These are phyloP conservation scores for Coemansia pectinata DNA, from an alignment of 192 early-diverging fungal species.

Conservation along the genomic window DNA sequence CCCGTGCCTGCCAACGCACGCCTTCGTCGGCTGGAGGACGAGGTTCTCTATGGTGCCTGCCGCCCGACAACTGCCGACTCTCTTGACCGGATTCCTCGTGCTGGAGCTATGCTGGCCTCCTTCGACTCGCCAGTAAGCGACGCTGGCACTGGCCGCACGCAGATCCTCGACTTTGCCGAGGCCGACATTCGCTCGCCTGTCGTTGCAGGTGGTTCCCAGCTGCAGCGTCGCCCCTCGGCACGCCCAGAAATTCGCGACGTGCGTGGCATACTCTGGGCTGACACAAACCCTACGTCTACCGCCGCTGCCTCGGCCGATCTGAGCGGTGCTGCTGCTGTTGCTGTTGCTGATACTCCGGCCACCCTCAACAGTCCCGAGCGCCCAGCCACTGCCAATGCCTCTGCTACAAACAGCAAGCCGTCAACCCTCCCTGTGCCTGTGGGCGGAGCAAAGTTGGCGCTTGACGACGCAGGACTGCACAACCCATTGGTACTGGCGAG, in stretches of 20 bases:
- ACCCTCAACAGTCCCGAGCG: constrained; percentile 27
- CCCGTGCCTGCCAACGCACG: constrained; percentile 23
- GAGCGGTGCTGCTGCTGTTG: constrained; percentile 4
- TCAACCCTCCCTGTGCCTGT: background rate
- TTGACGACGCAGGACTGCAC: background rate
- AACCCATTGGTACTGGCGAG: constrained; percentile 19
- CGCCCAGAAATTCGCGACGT: constrained; percentile 48
- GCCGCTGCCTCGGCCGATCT: constrained; percentile 17
- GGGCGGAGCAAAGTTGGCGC: background rate
- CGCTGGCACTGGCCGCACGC: constrained; percentile 44
- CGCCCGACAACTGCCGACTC: constrained; percentile 2
- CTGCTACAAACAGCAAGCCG: background rate
- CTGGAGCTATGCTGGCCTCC: constrained; percentile 3
- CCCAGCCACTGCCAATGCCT: background rate
- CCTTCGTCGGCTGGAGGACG: constrained; percentile 33
- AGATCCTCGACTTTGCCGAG: constrained; percentile 48
- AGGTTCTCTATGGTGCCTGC: constrained; percentile 24
- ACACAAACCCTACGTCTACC: constrained; percentile 15
- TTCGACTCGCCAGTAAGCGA: constrained; percentile 49
- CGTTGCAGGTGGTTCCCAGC: background rate
- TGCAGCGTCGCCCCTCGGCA: constrained; percentile 30
- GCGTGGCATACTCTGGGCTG: constrained; percentile 35
- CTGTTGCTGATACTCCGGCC: constrained; percentile 4
- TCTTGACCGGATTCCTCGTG: background rate
- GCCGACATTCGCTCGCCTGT: constrained; percentile 8